A percentile compares a stretch with the other conserved stretches of the same genome.
phyloP scores from a whole-genome alignment of 768 basidiomycete species.

The Ramaria sp. region DNA sequence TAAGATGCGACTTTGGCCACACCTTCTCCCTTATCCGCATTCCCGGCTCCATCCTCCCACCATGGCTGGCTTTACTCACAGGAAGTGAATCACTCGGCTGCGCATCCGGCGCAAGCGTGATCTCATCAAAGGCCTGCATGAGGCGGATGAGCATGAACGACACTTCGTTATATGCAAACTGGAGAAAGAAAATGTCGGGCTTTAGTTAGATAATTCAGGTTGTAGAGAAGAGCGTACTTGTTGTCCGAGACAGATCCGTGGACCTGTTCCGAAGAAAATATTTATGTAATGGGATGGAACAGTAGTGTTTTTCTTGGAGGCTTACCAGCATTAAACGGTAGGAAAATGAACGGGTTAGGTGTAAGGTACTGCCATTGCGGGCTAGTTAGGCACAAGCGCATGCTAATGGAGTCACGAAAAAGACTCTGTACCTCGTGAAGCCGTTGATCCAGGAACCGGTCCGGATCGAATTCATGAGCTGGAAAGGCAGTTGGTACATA shows the following conservation, averaged over 20 bases:
- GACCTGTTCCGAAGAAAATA: conserved; percentile 19
- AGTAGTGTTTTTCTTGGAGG: too few relatives aligned
- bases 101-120: conserved; percentile 28
- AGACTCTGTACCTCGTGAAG: conserved; percentile 23
- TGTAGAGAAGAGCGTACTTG: conserved; percentile 20
- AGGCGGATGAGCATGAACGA: conserved; percentile 44
- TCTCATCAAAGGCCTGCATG: conserved; percentile 34
- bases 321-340: conserved; percentile 50
- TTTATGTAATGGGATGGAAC: background rate
- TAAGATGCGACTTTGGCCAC: conserved; percentile 41
- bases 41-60: too few relatives aligned
- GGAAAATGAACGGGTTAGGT: conserved; percentile 56
- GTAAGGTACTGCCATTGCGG: conserved; percentile 25
- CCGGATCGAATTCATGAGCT: conserved; percentile 23
- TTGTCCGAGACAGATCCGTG: conserved; percentile 50
- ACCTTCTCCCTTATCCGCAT: conserved; percentile 26
- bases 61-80: too few relatives aligned
- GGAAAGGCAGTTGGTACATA: background rate
- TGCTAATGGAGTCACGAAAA: background rate
- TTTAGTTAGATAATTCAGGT: background rate
- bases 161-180: conserved; percentile 47
- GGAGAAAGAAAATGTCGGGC: background rate
- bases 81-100: conserved; percentile 22
- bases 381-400: background rate
- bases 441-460: conserved; percentile 52